phyloP scores from a whole-genome alignment of 2,329 filamentous ascomycete genomes.

The Penicillium sp. region DNA sequence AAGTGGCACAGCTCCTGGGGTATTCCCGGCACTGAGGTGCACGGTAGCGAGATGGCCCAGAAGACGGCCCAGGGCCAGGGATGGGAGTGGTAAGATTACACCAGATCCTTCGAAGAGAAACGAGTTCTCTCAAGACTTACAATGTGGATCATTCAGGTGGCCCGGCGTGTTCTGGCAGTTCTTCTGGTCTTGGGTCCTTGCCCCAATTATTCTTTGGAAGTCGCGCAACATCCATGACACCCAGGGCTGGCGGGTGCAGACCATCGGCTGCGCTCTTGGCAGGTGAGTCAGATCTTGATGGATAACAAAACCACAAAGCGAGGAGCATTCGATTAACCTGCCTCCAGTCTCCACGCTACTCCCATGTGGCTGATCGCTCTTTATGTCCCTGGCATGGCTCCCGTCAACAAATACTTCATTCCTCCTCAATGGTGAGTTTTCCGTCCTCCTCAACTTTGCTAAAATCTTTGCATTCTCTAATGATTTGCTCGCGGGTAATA shows the following conservation, averaged over 20 bases:
- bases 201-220: slow-evolving; percentile 9
- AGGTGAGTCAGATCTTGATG: slow-evolving; percentile 20
- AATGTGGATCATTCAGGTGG: slow-evolving; percentile 13
- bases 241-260: slow-evolving; percentile 67
- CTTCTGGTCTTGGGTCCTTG: slow-evolving; percentile 23
- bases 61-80: slow-evolving; percentile 50
- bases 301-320: too few species aligned
- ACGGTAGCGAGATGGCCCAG: slow-evolving; percentile 47
- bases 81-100: slow-evolving; percentile 62
- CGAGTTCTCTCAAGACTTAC: neutral
- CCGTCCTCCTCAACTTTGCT: neutral
- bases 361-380: slow-evolving; percentile 65
- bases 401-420: slow-evolving; percentile 58
- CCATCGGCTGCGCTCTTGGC: slow-evolving; percentile 53
- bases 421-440: slow-evolving; percentile 57
- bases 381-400: slow-evolving; percentile 56
- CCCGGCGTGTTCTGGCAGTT: slow-evolving; percentile 20
- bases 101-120: neutral
- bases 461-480: neutral
- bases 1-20: slow-evolving; percentile 24
- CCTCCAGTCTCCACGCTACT: slow-evolving; percentile 56
- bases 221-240: slow-evolving; percentile 58
- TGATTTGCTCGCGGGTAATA: neutral
- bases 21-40: slow-evolving; percentile 56
- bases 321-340: neutral